Evolutionary conservation across 306 rosid species (phyloP).

Genomic region (Fragaria vesca): DNA sequence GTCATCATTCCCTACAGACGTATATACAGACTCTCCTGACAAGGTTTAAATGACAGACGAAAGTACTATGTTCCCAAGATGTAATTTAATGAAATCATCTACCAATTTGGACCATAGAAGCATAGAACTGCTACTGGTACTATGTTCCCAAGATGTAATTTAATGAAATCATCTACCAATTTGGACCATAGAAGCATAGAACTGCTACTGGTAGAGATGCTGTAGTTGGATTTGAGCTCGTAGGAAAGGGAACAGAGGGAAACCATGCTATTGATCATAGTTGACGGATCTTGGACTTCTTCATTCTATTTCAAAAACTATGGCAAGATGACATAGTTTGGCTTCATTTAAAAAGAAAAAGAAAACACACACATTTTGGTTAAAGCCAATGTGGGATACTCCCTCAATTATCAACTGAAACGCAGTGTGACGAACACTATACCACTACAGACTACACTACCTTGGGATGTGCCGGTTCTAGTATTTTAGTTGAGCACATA

Average conservation of each 20-base stretch:
- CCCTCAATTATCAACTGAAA: not conserved
- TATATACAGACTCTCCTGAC: not conserved
- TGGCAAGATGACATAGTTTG: not conserved
- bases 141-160: not conserved
- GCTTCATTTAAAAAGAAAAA: not conserved
- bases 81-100: not conserved
- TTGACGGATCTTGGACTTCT: not conserved
- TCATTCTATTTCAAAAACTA: not conserved
- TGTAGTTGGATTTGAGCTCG: not conserved
- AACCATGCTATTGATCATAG: not conserved
- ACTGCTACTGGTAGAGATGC: not conserved
- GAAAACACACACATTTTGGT: not conserved
- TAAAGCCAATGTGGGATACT: not conserved
- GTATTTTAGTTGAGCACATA: not conserved
- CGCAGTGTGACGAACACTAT: not conserved
- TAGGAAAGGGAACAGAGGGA: not conserved
- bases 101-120: constrained; percentile 5
- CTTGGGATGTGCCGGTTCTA: not conserved
- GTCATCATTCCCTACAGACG: not conserved
- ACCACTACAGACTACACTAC: not conserved
- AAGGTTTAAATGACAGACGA: not conserved
- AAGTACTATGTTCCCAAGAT: not conserved
- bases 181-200: not conserved
- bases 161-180: not conserved
- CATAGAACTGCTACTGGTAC: not conserved